Evolutionary conservation across 1,284 basidiomycete species (phyloP), one percentile per base, ranked within the genome.

Genomic region (Meripilus lineatus): DNA sequence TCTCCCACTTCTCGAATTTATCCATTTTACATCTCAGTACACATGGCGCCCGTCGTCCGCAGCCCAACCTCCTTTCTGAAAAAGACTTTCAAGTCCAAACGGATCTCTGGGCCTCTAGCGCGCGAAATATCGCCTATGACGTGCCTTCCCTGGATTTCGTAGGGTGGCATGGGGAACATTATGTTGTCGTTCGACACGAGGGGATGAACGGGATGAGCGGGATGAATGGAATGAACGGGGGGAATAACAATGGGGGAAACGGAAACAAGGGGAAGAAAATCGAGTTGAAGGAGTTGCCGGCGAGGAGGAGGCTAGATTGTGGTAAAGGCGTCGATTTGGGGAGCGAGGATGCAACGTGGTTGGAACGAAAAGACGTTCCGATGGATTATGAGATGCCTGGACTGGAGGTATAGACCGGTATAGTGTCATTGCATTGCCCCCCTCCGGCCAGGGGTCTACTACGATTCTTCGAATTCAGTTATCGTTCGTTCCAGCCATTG

Each of bases 151-250:
- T 83, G 32, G 79, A 84, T 59, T 84, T 81, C 50, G 58, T 83
- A 1, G 80, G 79, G 10, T 84, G 79, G 79, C 77, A 82, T 58
- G 77, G 78, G 23, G 79, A 83, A 58, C 78, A 81, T 58, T 81
- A 78, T 56, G 78, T 78, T 46, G 74, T 83, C 40, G 74, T 76
- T 35, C 67, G 77, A 15, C n/a, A n/a, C n/a, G n/a, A n/a, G 17
- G 37, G 6, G 36, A 23, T 20, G 36, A 11, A 5, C 20, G 36
- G 6, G 7, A 18, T 6, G 7, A 6, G 21, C 30, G 38, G 25
- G n/a, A 8, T 8, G 28, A n/a, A 30, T 8, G 28, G 28, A 30
- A n/a, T n/a, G n/a, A n/a, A n/a, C n/a, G n/a, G n/a, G n/a, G n/a
- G n/a, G n/a, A n/a, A n/a, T n/a, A 17, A 18, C n/a, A 28, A 14